phyloP scores from a whole-genome alignment of 768 basidiomycete species.

The Mycena maculata region DNA sequence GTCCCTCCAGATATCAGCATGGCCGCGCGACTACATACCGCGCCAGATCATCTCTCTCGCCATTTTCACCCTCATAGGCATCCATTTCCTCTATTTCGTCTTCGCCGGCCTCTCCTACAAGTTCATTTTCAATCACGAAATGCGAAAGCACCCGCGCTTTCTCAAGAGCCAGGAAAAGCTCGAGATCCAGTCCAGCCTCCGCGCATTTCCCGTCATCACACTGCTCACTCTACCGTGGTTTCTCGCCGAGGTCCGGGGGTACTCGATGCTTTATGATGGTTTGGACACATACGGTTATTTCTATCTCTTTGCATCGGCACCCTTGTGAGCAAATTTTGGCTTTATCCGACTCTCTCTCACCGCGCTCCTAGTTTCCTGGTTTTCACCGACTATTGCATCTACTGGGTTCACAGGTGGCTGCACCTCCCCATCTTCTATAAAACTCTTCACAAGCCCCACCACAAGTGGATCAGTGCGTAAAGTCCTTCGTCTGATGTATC shows the following conservation, averaged over 20 bases:
- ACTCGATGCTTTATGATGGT: constrained; percentile 81
- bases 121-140: constrained; percentile 93
- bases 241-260: constrained; percentile 89
- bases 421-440: constrained; percentile 93
- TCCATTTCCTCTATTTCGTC: constrained; percentile 87
- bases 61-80: constrained; percentile 81
- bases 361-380: constrained; percentile 68
- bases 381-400: constrained; percentile 94
- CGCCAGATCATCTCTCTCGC: constrained; percentile 82
- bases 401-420: constrained; percentile 95
- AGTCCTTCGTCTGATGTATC: background rate
- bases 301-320: constrained; percentile 75
- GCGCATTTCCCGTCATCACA: constrained; percentile 86
- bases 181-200: constrained; percentile 82
- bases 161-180: constrained; percentile 85
- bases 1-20: constrained; percentile 68
- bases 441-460: constrained; percentile 94
- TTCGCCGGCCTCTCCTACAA: constrained; percentile 88
- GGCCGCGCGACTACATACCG: constrained; percentile 86
- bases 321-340: constrained; percentile 62
- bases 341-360: constrained; percentile 21
- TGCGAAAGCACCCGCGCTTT: constrained; percentile 96
- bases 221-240: constrained; percentile 94
- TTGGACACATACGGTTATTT: constrained; percentile 83
- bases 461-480: constrained; percentile 94